Evolutionary conservation across 2,329 filamentous ascomycete species (phyloP).

Genomic region (Knufia fluminis): DNA sequence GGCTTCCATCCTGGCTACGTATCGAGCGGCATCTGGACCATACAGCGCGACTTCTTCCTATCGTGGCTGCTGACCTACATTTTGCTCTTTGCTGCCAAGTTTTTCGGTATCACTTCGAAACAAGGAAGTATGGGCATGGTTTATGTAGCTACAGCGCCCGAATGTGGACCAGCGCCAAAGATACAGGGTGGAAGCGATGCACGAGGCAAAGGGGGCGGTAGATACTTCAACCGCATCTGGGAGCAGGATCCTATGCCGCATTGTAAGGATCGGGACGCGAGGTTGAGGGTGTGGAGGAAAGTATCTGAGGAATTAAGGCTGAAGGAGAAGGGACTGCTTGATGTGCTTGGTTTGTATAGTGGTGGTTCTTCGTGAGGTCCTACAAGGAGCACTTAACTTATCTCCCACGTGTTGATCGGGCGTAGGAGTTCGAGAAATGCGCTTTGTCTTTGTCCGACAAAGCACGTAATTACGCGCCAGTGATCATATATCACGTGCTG

Average conservation of each 20-base stretch:
- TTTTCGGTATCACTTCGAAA: slow-evolving; percentile 4
- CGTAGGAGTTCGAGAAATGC: no score
- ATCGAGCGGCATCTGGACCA: slow-evolving; percentile 6
- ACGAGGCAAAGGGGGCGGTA: slow-evolving; percentile 1
- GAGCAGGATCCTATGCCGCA: slow-evolving; percentile 7
- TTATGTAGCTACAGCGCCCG: slow-evolving; percentile 6
- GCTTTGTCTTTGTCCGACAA: no score
- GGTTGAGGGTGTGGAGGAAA: slow-evolving; percentile 7
- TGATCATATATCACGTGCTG: no score
- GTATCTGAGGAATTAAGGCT: slow-evolving; percentile 4
- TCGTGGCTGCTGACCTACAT: slow-evolving; percentile 1
- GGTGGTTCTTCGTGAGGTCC: no score
- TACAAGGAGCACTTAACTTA: no score
- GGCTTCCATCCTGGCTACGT: slow-evolving; percentile 9
- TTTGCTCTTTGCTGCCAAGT: not conserved
- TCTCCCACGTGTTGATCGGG: no score
- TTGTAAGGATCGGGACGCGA: slow-evolving; percentile 4
- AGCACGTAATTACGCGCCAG: no score
- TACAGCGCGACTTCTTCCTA: not conserved
- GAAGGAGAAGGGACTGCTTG: slow-evolving; percentile 3
- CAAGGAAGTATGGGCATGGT: slow-evolving; percentile 8
- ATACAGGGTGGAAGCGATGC: not conserved
- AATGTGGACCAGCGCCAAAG: slow-evolving; percentile 5
- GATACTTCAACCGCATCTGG: slow-evolving; percentile 9
- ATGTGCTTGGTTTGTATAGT: slow-evolving; percentile 8